Evolutionary conservation across 2,329 filamentous ascomycete genomes (phyloP).

Genomic region (Beauveria sp.): DNA sequence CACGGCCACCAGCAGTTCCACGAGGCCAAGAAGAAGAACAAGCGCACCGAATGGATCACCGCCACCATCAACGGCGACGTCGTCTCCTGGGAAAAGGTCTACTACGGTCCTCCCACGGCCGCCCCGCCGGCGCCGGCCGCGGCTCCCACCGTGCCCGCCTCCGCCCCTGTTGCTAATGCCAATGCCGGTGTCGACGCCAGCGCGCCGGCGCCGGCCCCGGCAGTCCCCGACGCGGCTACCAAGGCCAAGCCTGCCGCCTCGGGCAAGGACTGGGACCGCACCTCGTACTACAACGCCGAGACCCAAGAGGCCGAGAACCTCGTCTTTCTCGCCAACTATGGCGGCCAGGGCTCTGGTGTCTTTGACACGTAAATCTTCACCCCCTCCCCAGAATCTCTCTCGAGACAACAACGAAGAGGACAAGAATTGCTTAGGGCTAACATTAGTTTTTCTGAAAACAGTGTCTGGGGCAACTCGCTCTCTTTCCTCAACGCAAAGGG

Average conservation of each 20-base stretch:
- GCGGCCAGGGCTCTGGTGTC: slow-evolving; percentile 34
- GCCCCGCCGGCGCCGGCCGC: slow-evolving; percentile 5
- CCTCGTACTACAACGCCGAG: slow-evolving; percentile 38
- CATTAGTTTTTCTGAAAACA: slow-evolving; percentile 14
- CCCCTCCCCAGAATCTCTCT: background rate
- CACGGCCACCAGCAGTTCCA: slow-evolving; percentile 45
- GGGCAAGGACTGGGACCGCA: slow-evolving; percentile 31
- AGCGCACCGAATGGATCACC: slow-evolving; percentile 44
- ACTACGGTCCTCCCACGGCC: slow-evolving; percentile 28
- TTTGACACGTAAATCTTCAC: slow-evolving; percentile 34
- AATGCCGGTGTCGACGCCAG: background rate
- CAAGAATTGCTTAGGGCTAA: no score
- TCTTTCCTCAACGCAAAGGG: slow-evolving; percentile 38
- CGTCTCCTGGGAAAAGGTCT: slow-evolving; percentile 53
- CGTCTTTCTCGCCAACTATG: slow-evolving; percentile 42
- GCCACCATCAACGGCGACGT: slow-evolving; percentile 52
- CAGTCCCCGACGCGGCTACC: background rate
- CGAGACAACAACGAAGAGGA: background rate
- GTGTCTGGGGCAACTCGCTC: slow-evolving; percentile 37
- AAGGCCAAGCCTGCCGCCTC: slow-evolving; percentile 10
- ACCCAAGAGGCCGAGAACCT: slow-evolving; percentile 33
- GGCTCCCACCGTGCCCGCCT: slow-evolving; percentile 9
- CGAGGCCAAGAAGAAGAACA: slow-evolving; percentile 31
- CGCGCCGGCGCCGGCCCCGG: slow-evolving; percentile 12
- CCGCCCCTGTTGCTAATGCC: slow-evolving; percentile 10